phyloP scores from a whole-genome alignment of 2,329 filamentous ascomycete genomes.

The Penicillium sp. region DNA sequence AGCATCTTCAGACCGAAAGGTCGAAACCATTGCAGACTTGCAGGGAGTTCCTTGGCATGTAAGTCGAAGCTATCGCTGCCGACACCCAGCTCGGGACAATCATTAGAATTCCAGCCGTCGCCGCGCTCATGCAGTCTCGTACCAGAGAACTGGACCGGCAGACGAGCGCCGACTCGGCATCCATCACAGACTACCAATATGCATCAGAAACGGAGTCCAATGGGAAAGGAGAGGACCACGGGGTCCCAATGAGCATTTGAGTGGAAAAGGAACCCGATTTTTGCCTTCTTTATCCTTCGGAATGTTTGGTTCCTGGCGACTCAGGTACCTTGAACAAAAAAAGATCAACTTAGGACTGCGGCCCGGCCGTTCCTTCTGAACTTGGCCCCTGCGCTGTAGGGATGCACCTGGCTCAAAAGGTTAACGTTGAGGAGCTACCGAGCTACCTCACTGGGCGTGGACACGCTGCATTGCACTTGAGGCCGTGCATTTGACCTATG shows the following conservation, averaged over 20 bases:
- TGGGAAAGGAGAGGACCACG: background rate
- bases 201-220: background rate
- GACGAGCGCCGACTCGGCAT: background rate
- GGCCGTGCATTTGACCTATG: constrained; percentile 5
- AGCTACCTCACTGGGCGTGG: background rate
- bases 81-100: constrained; percentile 19
- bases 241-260: background rate
- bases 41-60: constrained; percentile 25
- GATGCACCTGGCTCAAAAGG: constrained; percentile 26
- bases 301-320: constrained; percentile 18
- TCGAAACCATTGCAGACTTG: background rate
- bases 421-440: constrained; percentile 17
- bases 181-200: background rate
- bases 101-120: constrained; percentile 22
- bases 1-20: background rate
- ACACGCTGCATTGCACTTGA: background rate
- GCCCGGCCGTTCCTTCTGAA: constrained; percentile 12
- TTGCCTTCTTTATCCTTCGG: background rate
- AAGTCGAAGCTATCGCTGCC: constrained; percentile 19
- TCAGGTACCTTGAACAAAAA: constrained; percentile 7
- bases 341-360: constrained; percentile 7
- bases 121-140: constrained; percentile 4
- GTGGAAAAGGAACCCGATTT: constrained; percentile 4
- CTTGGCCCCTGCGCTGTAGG: constrained; percentile 13
- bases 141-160: background rate